Percentiles rank a stretch among this genome's conserved stretches.
These are phyloP conservation scores for Boletales sp. DNA, from an alignment of 768 basidiomycete species.

Conservation along the genomic window DNA sequence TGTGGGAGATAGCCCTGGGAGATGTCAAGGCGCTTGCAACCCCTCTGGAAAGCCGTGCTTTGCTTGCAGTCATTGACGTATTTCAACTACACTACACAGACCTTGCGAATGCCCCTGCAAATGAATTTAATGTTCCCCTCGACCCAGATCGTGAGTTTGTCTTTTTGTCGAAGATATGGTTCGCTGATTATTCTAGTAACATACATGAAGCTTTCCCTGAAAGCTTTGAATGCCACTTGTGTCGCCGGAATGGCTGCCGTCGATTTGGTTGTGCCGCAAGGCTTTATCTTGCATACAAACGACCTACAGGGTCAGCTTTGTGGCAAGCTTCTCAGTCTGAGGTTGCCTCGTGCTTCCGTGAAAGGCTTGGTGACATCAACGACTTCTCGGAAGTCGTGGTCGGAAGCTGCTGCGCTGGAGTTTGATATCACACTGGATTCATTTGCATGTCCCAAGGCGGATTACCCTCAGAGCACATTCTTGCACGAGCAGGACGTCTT, in stretches of 20 bases:
- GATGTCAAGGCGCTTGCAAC: conserved; percentile 53
- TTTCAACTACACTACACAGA: conserved; percentile 75
- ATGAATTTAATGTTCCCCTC: conserved; percentile 52
- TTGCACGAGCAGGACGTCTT: conserved; percentile 64
- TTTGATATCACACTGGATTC: conserved; percentile 63
- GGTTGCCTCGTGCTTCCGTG: conserved; percentile 46
- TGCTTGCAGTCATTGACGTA: conserved; percentile 51
- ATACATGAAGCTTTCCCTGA: conserved; percentile 68
- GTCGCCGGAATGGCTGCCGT: conserved; percentile 50
- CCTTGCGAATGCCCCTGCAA: conserved; percentile 74
- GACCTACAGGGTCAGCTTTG: conserved; percentile 69
- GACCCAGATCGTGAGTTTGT: conserved; percentile 73
- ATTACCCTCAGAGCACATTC: conserved; percentile 59
- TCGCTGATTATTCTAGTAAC: conserved; percentile 55
- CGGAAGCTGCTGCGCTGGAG: conserved; percentile 55
- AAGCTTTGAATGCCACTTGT: conserved; percentile 53
- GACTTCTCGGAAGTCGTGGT: conserved; percentile 49
- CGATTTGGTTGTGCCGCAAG: conserved; percentile 51
- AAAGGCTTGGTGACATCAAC: conserved; percentile 49
- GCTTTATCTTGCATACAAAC: conserved; percentile 67
- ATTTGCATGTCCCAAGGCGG: conserved; percentile 58
- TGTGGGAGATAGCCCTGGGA: conserved; percentile 88
- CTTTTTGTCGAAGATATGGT: background rate
- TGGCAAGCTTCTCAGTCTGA: conserved; percentile 58
- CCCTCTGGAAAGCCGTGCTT: conserved; percentile 46